Conservation (phyloP, 257 asterid genomes). For the Lithospermum erythrorhizon region DNA sequence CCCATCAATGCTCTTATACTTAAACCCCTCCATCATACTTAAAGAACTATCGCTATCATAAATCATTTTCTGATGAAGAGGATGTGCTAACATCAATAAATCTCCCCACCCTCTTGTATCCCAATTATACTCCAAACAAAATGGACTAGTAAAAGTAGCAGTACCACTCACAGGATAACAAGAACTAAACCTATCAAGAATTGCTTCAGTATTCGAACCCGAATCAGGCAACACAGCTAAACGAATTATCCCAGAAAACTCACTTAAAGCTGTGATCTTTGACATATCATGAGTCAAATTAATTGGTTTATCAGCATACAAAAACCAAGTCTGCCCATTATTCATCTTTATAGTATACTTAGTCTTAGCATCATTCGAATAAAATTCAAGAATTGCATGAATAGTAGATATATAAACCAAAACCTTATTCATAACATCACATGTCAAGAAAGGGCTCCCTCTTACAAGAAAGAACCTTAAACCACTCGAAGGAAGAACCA, state of each 20-base stretch:
- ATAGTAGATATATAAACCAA: slow-evolving; percentile 58
- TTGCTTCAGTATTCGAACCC: slow-evolving; percentile 26
- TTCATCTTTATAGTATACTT: slow-evolving; percentile 63
- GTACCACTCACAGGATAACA: slow-evolving; percentile 70
- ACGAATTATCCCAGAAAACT: slow-evolving; percentile 63
- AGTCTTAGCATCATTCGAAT: slow-evolving; percentile 36
- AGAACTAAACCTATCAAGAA: slow-evolving; percentile 58
- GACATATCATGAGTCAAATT: slow-evolving; percentile 36
- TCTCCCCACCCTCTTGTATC: slow-evolving; percentile 84
- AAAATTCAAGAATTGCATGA: slow-evolving; percentile 58
- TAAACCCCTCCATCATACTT: slow-evolving; percentile 51
- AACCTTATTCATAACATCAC: slow-evolving; percentile 26
- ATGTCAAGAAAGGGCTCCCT: slow-evolving; percentile 82
- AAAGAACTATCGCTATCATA: slow-evolving; percentile 28
- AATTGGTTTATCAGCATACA: slow-evolving; percentile 65
- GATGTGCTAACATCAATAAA: slow-evolving; percentile 88
- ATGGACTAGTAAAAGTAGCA: slow-evolving; percentile 53
- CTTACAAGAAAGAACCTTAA: slow-evolving; percentile 67
- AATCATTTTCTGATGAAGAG: slow-evolving; percentile 71
- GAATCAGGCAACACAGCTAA: slow-evolving; percentile 59
- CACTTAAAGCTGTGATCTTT: slow-evolving; percentile 28
- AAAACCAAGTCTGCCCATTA: slow-evolving; percentile 71
- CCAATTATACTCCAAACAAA: slow-evolving; percentile 70
- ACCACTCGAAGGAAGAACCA: slow-evolving; percentile 61
- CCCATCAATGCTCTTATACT: slow-evolving; percentile 72